These are phyloP conservation scores for Rhododendron molle DNA, from an alignment of 148 eudicot genomes.

Conservation along the genomic window DNA sequence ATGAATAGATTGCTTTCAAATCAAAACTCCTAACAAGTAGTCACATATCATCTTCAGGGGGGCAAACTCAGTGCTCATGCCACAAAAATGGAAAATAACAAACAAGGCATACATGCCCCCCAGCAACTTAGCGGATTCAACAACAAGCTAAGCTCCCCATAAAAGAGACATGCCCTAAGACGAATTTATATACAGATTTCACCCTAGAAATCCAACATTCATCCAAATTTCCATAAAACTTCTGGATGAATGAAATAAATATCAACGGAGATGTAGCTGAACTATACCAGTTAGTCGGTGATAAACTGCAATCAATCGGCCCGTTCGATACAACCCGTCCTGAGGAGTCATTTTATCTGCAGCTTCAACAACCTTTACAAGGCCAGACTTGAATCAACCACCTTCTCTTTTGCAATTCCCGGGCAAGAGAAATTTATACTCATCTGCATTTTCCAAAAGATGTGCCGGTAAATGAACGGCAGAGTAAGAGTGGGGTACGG, in stretches of 20 bases:
- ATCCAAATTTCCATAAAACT: slow-evolving; percentile 16
- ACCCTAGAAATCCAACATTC: slow-evolving; percentile 26
- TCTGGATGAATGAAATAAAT: slow-evolving; percentile 26
- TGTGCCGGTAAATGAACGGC: slow-evolving; percentile 71
- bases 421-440: slow-evolving; percentile 62
- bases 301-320: slow-evolving; percentile 16
- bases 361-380: slow-evolving; percentile 20
- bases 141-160: not conserved
- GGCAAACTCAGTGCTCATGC: not conserved
- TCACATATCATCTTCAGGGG: not conserved
- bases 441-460: slow-evolving; percentile 65
- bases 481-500: slow-evolving; percentile 71
- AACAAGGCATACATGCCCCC: not conserved
- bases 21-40: not conserved
- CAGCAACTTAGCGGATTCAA: not conserved
- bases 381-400: slow-evolving; percentile 27
- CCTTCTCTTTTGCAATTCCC: slow-evolving; percentile 70
- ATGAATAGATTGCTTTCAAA: slow-evolving; percentile 6
- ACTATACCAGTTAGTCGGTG: not conserved
- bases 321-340: slow-evolving; percentile 17
- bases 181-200: slow-evolving; percentile 34
- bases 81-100: not conserved
- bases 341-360: slow-evolving; percentile 9
- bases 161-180: slow-evolving; percentile 24
- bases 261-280: slow-evolving; percentile 6